Evolutionary conservation across 768 basidiomycete species (phyloP).

Genomic region (Hirschioporus abietinus): DNA sequence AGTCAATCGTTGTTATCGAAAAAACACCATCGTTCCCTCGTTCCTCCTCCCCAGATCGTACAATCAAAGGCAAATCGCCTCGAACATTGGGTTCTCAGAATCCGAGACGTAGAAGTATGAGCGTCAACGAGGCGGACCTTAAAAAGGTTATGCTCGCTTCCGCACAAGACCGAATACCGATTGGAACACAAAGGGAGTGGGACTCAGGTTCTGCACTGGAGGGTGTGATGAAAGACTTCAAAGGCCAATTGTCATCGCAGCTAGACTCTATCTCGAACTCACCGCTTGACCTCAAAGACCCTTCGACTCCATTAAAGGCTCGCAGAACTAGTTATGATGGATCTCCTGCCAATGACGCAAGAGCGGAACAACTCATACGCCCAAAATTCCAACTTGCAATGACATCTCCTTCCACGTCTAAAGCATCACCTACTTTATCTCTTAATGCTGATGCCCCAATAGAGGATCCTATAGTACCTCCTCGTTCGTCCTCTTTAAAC

Average conservation of each 20-base stretch:
- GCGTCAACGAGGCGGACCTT: constrained; percentile 60
- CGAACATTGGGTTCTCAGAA: constrained; percentile 27
- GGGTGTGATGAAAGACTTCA: constrained; percentile 68
- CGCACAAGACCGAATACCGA: constrained; percentile 31
- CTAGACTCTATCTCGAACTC: constrained; percentile 51
- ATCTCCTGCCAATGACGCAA: background rate
- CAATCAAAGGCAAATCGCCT: constrained; percentile 26
- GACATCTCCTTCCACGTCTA: constrained; percentile 21
- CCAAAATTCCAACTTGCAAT: constrained; percentile 13
- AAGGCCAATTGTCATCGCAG: constrained; percentile 58
- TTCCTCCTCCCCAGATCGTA: constrained; percentile 20
- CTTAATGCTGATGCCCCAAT: constrained; percentile 37
- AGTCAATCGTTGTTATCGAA: constrained; percentile 55
- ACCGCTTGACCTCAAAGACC: constrained; percentile 60
- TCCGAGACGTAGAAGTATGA: constrained; percentile 65
- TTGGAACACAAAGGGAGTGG: constrained; percentile 15
- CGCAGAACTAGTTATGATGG: background rate
- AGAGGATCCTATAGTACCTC: constrained; percentile 25
- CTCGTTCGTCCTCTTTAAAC: constrained; percentile 26
- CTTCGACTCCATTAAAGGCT: constrained; percentile 39
- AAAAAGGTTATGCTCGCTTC: constrained; percentile 37
- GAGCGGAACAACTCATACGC: background rate
- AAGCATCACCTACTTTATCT: constrained; percentile 32
- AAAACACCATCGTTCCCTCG: constrained; percentile 26
- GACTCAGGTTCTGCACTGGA: constrained; percentile 46